phyloP scores from a whole-genome alignment of 2,329 filamentous ascomycete species.

The Beauveria sp. region DNA sequence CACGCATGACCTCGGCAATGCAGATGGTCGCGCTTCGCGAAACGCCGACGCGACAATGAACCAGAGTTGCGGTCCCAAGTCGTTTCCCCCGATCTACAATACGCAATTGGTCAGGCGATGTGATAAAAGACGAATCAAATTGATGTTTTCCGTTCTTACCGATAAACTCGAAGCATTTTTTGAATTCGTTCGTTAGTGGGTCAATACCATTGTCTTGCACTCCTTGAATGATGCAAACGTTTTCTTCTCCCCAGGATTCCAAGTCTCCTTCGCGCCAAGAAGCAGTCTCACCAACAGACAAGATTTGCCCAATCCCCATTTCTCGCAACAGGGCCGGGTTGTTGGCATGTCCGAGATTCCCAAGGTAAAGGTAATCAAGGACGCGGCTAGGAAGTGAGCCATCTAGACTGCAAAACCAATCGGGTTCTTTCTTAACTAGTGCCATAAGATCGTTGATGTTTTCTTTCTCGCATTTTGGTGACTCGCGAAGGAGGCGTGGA shows the following conservation, averaged over 20 bases:
- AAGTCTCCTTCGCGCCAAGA: conserved; percentile 68
- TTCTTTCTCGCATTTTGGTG: conserved; percentile 46
- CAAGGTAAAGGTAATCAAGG: conserved; percentile 90
- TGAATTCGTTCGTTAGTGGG: conserved; percentile 77
- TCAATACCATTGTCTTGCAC: conserved; percentile 98
- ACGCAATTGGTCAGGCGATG: conserved; percentile 8
- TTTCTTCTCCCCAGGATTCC: conserved; percentile 67
- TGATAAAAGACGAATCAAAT: neutral
- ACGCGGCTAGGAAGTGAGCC: conserved; percentile 87
- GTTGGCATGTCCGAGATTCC: conserved; percentile 88
- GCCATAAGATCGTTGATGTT: conserved; percentile 45
- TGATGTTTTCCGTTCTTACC: conserved; percentile 47
- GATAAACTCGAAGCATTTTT: conserved; percentile 82
- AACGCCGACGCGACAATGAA: conserved; percentile 94
- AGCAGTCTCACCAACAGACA: conserved; percentile 87
- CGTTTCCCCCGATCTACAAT: conserved; percentile 64
- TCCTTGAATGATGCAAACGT: conserved; percentile 71
- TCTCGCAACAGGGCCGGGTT: conserved; percentile 75
- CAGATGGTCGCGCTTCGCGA: conserved; percentile 95
- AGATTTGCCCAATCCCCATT: conserved; percentile 76
- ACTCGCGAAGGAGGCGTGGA: conserved; percentile 64
- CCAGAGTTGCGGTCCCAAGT: conserved; percentile 76
- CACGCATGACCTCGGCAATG: conserved; percentile 96
- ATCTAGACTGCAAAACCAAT: conserved; percentile 77
- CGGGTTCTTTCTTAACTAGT: conserved; percentile 54